Conservation (phyloP, 805 yeast species). For the Saturnispora sanitii region DNA sequence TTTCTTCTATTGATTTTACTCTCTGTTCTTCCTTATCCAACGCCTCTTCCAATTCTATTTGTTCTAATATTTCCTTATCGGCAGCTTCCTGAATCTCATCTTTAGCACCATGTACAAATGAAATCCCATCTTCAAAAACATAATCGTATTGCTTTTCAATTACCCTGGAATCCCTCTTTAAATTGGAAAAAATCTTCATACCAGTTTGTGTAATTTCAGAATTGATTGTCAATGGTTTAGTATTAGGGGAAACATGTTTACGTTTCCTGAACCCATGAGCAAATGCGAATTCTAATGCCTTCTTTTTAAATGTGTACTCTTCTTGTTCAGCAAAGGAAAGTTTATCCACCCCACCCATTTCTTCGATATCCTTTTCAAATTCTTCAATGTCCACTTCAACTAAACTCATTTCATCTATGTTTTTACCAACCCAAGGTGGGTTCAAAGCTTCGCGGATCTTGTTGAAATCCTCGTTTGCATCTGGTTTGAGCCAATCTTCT, state of each 20-base stretch:
- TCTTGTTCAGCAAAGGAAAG: constrained; percentile 38
- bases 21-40: constrained; percentile 29
- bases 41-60: constrained; percentile 27
- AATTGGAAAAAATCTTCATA: constrained; percentile 8
- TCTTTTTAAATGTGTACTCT: constrained; percentile 43
- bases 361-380: constrained; percentile 38
- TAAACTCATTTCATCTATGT: constrained; percentile 34
- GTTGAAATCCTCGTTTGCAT: constrained; percentile 15
- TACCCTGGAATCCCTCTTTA: constrained; percentile 13
- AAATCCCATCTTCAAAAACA: constrained; percentile 64
- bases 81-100: constrained; percentile 26
- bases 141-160: constrained; percentile 48
- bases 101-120: constrained; percentile 31
- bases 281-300: constrained; percentile 35
- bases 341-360: constrained; percentile 42
- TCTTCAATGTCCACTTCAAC: constrained; percentile 39
- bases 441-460: constrained; percentile 26
- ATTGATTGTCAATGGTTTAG: no score
- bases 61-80: constrained; percentile 18
- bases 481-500: constrained; percentile 3
- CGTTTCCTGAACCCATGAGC: constrained; percentile 26
- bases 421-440: constrained; percentile 36
- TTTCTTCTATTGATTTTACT: constrained; percentile 34
- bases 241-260: no score
- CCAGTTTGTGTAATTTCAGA: background rate